These are phyloP conservation scores for Persicaria maculosa DNA, from an alignment of 148 eudicot genomes.

Conservation along the genomic window DNA sequence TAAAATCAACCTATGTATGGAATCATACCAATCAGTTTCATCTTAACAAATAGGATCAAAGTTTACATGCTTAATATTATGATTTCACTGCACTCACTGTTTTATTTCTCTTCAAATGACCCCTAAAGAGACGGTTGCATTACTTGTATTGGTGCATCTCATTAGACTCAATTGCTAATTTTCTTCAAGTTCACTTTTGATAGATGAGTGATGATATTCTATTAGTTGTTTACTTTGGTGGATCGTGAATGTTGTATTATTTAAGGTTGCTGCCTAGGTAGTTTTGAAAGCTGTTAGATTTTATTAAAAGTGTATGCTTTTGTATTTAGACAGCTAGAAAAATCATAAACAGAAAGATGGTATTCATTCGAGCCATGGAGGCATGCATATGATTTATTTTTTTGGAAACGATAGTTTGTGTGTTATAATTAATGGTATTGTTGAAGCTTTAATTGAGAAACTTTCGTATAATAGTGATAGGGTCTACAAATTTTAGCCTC, in stretches of 20 bases:
- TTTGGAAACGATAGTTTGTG: neutral
- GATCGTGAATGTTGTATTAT: neutral
- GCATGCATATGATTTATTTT: neutral
- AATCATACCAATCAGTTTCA: too few species aligned
- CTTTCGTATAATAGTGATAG: neutral
- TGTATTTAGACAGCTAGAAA: neutral
- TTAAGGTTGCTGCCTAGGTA: neutral
- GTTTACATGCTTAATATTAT: too few species aligned
- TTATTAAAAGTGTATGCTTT: neutral
- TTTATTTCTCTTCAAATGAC: neutral
- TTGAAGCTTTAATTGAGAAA: neutral
- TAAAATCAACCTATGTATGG: too few species aligned
- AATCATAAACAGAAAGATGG: neutral
- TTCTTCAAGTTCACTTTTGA: neutral
- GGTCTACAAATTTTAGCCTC: too few species aligned
- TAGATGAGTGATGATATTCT: neutral
- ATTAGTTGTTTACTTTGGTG: neutral
- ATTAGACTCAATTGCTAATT: neutral
- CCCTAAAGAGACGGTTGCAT: neutral
- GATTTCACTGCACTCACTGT: constrained; percentile 20
- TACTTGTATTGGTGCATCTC: neutral
- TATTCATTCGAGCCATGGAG: neutral
- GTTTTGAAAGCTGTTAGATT: neutral
- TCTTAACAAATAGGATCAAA: too few species aligned
- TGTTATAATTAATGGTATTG: neutral